A percentile compares a stretch with the other conserved stretches of the same genome.
These are phyloP conservation scores for Candida glaebosa DNA, from an alignment of 805 yeast genomes.

Conservation along the genomic window DNA sequence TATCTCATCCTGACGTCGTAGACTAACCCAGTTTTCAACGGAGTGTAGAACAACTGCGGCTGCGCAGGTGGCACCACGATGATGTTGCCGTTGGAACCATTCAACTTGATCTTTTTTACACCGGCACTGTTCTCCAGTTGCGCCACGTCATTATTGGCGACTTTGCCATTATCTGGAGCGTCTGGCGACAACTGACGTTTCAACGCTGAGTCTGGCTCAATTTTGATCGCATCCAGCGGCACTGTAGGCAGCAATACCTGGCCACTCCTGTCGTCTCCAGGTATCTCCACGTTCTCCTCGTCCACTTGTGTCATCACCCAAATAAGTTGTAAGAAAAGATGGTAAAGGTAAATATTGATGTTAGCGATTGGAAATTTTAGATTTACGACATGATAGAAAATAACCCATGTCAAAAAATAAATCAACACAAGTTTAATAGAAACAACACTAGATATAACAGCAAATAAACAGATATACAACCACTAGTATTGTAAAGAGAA, in stretches of 20 bases:
- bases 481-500: too few species aligned
- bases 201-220: neutral
- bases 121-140: neutral
- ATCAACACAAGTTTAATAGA: neutral
- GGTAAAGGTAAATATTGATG: neutral
- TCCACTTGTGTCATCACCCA: neutral
- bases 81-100: conserved; percentile 8
- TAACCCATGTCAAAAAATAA: neutral
- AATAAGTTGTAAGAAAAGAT: neutral
- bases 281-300: neutral
- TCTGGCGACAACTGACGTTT: neutral
- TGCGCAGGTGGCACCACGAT: conserved; percentile 53
- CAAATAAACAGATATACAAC: neutral
- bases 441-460: neutral
- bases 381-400: neutral
- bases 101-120: conserved; percentile 4
- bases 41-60: conserved; percentile 69
- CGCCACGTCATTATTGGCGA: conserved; percentile 1
- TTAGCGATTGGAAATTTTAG: neutral
- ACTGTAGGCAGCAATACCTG: neutral
- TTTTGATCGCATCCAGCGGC: neutral
- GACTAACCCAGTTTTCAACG: conserved; percentile 86
- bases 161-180: neutral
- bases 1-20: conserved; percentile 97
- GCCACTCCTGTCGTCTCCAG: neutral